Percentiles rank a stretch among this genome's conserved stretches.
phyloP scores from a whole-genome alignment of 345 rosid genomes.

The Eucalyptus sp. region DNA sequence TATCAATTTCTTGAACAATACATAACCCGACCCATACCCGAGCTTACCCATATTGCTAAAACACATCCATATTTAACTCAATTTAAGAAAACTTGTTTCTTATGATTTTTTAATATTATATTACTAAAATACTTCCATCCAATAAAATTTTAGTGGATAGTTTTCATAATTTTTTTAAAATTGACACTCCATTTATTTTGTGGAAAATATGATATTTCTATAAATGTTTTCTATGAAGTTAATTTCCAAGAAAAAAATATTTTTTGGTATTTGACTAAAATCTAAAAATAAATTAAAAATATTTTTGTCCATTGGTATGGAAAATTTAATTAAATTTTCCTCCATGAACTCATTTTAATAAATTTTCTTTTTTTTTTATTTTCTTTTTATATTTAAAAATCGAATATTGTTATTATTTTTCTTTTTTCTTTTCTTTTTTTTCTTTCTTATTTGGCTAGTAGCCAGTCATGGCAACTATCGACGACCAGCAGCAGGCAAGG shows the following conservation, averaged over 20 bases:
- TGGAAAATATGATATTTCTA: background rate
- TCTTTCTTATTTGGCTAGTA: background rate
- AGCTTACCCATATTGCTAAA: background rate
- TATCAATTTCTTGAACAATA: background rate
- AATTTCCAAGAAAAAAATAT: background rate
- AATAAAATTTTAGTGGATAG: background rate
- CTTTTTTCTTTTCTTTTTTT: no score
- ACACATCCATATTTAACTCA: background rate
- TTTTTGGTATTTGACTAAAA: no score
- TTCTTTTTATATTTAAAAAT: no score
- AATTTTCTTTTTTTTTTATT: no score
- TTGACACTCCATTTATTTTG: background rate
- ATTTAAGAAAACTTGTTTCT: background rate
- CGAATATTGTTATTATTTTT: background rate
- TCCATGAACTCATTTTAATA: background rate
- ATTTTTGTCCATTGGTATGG: background rate
- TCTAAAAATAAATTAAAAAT: no score
- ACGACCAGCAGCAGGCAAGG: rapidly evolving
- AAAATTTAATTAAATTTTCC: no score
- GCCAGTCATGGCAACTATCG: rapidly evolving
- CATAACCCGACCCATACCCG: no score
- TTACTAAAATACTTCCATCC: background rate
- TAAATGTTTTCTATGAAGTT: background rate
- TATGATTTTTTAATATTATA: background rate
- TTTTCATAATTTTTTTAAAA: no score